Conservation (phyloP, 306 rosid species). For the Medicago lupulina region DNA sequence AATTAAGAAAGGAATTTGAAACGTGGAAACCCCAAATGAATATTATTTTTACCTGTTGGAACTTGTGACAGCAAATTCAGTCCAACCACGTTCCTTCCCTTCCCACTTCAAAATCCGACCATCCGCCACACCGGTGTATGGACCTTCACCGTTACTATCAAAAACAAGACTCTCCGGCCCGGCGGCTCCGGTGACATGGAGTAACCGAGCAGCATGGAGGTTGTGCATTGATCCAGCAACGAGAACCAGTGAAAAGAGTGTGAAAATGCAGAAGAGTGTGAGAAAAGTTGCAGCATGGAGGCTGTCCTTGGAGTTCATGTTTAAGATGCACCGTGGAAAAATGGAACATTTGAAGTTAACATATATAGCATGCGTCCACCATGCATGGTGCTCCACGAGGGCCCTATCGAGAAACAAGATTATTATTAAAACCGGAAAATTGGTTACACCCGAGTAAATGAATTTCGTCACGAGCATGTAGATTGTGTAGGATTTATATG, state of each 20-base stretch:
- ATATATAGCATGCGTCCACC: too few relatives aligned
- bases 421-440: too few relatives aligned
- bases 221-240: constrained; percentile 56
- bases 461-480: too few relatives aligned
- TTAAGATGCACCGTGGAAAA: too few relatives aligned
- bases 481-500: too few relatives aligned
- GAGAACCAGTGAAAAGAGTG: constrained; percentile 46
- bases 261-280: constrained; percentile 46
- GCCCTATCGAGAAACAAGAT: too few relatives aligned
- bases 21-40: not conserved
- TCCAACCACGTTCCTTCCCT: constrained; percentile 68
- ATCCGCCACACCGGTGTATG: constrained; percentile 90
- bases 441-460: too few relatives aligned
- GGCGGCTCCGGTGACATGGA: constrained; percentile 59
- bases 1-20: not conserved
- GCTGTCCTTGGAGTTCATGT: too few relatives aligned
- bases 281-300: constrained; percentile 44
- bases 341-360: too few relatives aligned
- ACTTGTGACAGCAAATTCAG: constrained; percentile 73
- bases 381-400: too few relatives aligned
- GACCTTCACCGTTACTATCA: constrained; percentile 72
- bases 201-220: constrained; percentile 58
- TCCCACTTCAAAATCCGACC: constrained; percentile 90
- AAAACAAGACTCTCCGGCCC: constrained; percentile 95
- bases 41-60: constrained; percentile 56